Percentiles rank a stretch among this genome's conserved stretches.
Conservation (phyloP, 2,329 filamentous ascomycete genomes). For the Zalaria obscura region DNA sequence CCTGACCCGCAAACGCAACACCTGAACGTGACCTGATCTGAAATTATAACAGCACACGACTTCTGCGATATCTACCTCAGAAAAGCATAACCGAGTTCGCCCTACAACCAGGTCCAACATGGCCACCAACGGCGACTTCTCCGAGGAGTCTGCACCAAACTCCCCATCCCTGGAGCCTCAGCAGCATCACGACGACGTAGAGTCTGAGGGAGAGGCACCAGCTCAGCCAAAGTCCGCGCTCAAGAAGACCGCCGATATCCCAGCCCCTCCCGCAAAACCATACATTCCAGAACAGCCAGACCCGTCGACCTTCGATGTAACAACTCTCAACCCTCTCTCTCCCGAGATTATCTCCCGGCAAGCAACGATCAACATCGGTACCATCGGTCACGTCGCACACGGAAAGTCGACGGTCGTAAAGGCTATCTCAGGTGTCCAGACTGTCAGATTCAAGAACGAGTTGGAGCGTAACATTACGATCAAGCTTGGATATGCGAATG, state of each 20-base stretch:
- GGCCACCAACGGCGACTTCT: constrained; percentile 41
- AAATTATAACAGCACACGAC: too few relatives aligned
- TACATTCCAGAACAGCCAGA: constrained; percentile 82
- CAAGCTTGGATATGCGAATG: constrained; percentile 98
- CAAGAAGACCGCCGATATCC: constrained; percentile 56
- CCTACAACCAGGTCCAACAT: constrained; percentile 21
- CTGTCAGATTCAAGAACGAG: constrained; percentile 99
- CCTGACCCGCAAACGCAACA: too few relatives aligned
- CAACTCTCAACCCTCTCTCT: constrained; percentile 67
- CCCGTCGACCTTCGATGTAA: constrained; percentile 74
- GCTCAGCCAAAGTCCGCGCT: constrained; percentile 64
- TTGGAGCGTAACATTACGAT: constrained; percentile 98
- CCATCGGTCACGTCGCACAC: constrained; percentile 94
- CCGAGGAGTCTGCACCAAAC: constrained; percentile 38
- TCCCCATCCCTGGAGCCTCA: constrained; percentile 34
- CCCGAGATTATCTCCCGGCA: constrained; percentile 96
- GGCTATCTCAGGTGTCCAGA: constrained; percentile 97
- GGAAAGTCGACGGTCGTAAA: constrained; percentile 98
- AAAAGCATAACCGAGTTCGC: neutral
- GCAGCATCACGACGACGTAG: constrained; percentile 55
- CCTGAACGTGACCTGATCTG: too few relatives aligned
- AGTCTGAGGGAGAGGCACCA: constrained; percentile 44
- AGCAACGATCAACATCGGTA: constrained; percentile 44
- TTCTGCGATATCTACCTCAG: too few relatives aligned
- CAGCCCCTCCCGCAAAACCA: constrained; percentile 44